Conservation (phyloP, 2,329 filamentous ascomycete genomes). For the Alternaria novae-zelandiae region DNA sequence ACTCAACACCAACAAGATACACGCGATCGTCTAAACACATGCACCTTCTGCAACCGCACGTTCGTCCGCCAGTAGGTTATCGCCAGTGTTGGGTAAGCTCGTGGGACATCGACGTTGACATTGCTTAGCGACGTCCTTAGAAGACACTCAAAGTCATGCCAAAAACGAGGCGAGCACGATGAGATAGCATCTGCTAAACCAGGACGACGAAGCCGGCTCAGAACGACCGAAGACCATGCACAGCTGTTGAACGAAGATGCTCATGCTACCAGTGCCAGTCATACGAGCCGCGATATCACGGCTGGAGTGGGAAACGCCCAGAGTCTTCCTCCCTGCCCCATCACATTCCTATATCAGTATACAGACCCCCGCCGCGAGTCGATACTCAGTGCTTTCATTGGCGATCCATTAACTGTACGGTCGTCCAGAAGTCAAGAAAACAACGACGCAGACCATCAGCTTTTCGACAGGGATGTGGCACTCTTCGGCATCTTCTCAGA, state of each 20-base stretch:
- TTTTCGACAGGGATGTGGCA: not conserved
- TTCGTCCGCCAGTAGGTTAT: not conserved
- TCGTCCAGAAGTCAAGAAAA: not conserved
- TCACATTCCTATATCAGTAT: slow-evolving; percentile 17
- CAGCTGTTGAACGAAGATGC: not conserved
- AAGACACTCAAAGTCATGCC: slow-evolving; percentile 7
- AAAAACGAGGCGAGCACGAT: slow-evolving; percentile 1
- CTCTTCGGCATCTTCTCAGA: slow-evolving; percentile 9
- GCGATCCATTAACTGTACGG: slow-evolving; percentile 1
- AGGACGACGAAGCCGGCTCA: not conserved
- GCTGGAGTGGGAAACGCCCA: not conserved
- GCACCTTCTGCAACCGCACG: not conserved
- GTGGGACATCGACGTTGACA: not conserved
- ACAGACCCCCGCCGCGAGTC: slow-evolving; percentile 15
- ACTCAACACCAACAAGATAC: not conserved
- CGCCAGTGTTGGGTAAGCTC: not conserved
- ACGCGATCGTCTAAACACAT: not conserved
- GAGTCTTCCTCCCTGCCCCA: not conserved
- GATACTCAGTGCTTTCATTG: slow-evolving; percentile 11
- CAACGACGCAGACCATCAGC: not conserved
- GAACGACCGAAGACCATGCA: not conserved
- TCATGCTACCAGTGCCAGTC: not conserved
- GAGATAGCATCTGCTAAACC: not conserved
- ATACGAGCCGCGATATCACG: not conserved
- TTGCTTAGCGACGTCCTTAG: slow-evolving; percentile 2